Conservation (phyloP, 805 yeast genomes). For the Ogataea philodendri region DNA sequence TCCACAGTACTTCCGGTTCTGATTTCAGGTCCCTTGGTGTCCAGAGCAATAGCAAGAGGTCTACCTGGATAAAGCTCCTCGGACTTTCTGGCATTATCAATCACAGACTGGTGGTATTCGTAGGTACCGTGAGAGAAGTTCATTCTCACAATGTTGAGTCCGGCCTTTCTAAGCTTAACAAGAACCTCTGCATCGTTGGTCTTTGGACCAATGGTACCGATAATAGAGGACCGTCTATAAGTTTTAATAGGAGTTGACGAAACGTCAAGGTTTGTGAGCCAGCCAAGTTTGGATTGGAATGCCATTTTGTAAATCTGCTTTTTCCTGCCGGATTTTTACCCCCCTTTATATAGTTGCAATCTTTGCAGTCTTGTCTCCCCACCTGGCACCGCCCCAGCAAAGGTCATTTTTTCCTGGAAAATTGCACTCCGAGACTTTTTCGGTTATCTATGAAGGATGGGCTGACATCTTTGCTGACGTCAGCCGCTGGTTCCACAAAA, state of each 20-base stretch:
- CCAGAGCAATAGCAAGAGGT: constrained; percentile 97
- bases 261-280: constrained; percentile 80
- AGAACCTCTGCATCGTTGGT: constrained; percentile 86
- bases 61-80: constrained; percentile 89
- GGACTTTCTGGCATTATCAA: constrained; percentile 95
- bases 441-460: no score
- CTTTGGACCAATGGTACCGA: constrained; percentile 99
- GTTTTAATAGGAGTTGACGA: constrained; percentile 71
- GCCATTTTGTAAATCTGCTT: constrained; percentile 18
- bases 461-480: constrained; percentile 7
- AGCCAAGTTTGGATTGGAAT: constrained; percentile 53
- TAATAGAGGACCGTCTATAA: constrained; percentile 92
- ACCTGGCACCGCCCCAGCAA: constrained; percentile 9
- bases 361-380: constrained; percentile 6
- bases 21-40: constrained; percentile 99
- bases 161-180: constrained; percentile 90
- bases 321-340: constrained; percentile 2
- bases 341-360: constrained; percentile 10
- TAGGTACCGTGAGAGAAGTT: constrained; percentile 98
- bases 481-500: no score
- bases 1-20: constrained; percentile 94
- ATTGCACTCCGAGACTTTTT: constrained; percentile 14
- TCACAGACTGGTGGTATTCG: constrained; percentile 95
- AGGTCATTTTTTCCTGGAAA: constrained; percentile 15
- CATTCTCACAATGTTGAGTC: constrained; percentile 97